Evolutionary conservation across 2,329 filamentous ascomycete genomes (phyloP).

Genomic region (Alternaria solani): DNA sequence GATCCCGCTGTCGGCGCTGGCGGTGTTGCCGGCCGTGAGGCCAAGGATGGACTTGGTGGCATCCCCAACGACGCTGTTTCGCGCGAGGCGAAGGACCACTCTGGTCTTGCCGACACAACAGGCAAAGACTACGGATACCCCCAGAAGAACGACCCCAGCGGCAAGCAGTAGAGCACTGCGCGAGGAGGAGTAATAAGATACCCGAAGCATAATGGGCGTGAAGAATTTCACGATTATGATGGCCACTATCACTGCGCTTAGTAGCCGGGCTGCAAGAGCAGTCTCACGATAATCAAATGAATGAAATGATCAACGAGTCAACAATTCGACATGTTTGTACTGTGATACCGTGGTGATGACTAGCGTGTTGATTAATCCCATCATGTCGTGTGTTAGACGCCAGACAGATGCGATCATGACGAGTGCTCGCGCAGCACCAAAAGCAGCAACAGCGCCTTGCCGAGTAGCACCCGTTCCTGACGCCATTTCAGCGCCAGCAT

Average conservation of each 20-base stretch:
- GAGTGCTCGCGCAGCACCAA: neutral
- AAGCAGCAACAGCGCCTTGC: neutral
- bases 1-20: slow-evolving; percentile 62
- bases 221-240: slow-evolving; percentile 10
- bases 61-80: slow-evolving; percentile 68
- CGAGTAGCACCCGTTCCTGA: slow-evolving; percentile 3
- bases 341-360: neutral
- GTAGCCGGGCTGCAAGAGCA: slow-evolving; percentile 23
- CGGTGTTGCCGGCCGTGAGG: slow-evolving; percentile 68
- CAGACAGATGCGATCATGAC: neutral
- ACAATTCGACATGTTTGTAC: neutral
- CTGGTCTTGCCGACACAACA: slow-evolving; percentile 53
- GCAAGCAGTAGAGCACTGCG: slow-evolving; percentile 27
- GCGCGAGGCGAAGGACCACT: slow-evolving; percentile 55
- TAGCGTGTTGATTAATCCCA: neutral
- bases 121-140: slow-evolving; percentile 54
- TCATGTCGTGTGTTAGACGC: neutral
- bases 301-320: slow-evolving; percentile 19
- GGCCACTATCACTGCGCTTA: slow-evolving; percentile 21
- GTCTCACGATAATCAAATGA: slow-evolving; percentile 10
- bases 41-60: slow-evolving; percentile 63
- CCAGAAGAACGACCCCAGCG: slow-evolving; percentile 51
- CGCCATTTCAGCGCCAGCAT: slow-evolving; percentile 6
- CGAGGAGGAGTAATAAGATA: slow-evolving; percentile 2
- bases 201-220: slow-evolving; percentile 11